Evolutionary conservation across 2,329 filamentous ascomycete genomes (phyloP).

Genomic region (Thelonectria blattea): DNA sequence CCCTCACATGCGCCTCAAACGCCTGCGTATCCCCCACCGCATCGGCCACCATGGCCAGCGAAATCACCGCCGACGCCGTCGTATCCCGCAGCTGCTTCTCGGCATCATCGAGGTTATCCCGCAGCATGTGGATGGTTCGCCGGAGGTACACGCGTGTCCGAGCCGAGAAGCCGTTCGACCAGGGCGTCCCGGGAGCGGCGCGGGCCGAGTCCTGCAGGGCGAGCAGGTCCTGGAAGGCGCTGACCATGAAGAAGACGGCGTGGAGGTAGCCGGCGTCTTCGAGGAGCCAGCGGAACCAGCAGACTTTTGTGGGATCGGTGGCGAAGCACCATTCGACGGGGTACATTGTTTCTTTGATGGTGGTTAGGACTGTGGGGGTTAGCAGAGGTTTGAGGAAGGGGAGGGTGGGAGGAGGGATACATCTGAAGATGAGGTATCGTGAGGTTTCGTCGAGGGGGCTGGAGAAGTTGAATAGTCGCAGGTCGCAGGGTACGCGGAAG

Average conservation of each 20-base stretch:
- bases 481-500: constrained; percentile 24
- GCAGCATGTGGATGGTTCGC: constrained; percentile 26
- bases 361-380: constrained; percentile 32
- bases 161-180: constrained; percentile 17
- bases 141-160: constrained; percentile 23
- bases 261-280: constrained; percentile 37
- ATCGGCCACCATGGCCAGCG: constrained; percentile 34
- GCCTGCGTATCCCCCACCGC: constrained; percentile 26
- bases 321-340: constrained; percentile 40
- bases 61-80: constrained; percentile 29
- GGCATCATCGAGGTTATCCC: constrained; percentile 25
- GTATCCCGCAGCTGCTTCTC: constrained; percentile 27
- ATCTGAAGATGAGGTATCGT: constrained; percentile 26
- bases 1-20: constrained; percentile 31
- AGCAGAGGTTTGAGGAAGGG: neutral
- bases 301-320: constrained; percentile 27
- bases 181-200: neutral
- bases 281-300: constrained; percentile 41
- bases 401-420: constrained; percentile 4
- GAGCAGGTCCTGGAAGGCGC: constrained; percentile 29
- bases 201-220: neutral
- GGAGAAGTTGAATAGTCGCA: constrained; percentile 30
- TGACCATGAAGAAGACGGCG: constrained; percentile 35
- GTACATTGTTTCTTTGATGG: constrained; percentile 38
- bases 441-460: constrained; percentile 25